Base-by-base conservation (phyloP, 176 grass and related monocot species). In the Zizania latifolia region DNA sequence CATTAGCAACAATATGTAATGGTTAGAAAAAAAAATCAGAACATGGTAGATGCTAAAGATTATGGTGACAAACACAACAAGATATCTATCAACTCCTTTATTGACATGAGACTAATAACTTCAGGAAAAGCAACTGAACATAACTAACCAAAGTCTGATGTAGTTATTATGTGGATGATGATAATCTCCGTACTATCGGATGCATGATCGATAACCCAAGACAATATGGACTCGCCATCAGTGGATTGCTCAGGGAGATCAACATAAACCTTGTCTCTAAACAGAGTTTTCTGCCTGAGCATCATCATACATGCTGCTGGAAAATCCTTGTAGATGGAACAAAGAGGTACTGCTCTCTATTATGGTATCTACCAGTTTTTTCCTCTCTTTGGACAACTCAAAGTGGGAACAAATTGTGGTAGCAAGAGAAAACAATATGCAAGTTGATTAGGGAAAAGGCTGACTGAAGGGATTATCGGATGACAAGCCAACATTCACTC, bases 191-290 rank as follows among this genome's bases (percentile, higher is more conserved):
- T 13, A 1, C 45, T 39, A 26, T 28, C 44, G 27, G 75, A 78
- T 54, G 46, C 30, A 66, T 55, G 75, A 55, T 78, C 45, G 17
- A 78, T 78, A 78, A 66, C 75, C 61, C 61, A 66, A 26, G 61
- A 66, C 1, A 78, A 32, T 19, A 66, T 53, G 45, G 61, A 78
- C 27, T 66, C 27, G 21, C 60, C 75, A 78, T 78, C 75, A 32
- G 31, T 54, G 2, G 61, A 44, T 17, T 78, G 61, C 31, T 78
- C 75, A 55, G 75, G 61, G 16, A 78, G 43, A 14, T 60, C 75
- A 38, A 78, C 61, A n/a, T 66, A 78, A 8, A 78, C 75, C 17
- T 13, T 78, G 9, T 55, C 75, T 54, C 34, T 29, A 51, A 78
- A 65, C 15, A 78, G 60, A 37, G 8, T 66, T 35, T 65, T 65